Evolutionary conservation across 805 yeast species (phyloP), one percentile per base, ranked within the genome.

Genomic region (Kurtzmaniella fragi): DNA sequence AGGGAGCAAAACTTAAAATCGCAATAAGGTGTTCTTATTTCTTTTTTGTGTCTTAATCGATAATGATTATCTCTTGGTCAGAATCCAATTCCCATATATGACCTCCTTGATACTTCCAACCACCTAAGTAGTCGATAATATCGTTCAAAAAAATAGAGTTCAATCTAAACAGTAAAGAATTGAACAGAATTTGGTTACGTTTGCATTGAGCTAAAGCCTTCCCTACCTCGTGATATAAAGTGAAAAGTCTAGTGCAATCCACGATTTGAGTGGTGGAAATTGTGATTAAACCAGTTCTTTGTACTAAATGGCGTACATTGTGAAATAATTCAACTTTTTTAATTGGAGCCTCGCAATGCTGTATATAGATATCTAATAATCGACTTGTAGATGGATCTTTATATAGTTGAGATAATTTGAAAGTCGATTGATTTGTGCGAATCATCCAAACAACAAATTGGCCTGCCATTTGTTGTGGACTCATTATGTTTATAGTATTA

Each of bases 261-360:
- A 61, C 59, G 3, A 38, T 45, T 44, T 58, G 62, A 4, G 47
- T 36, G 25, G 44, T 57, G 2, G 59, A 48, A 3, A 54, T 57
- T 7, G 36, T 35, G n/a, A 62, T 57, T 3, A 62, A 43, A 7
- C 50, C 49, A 17, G 41, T 42, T 11, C 45, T 38, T 28, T 59
- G 67, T 15, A 61, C 34, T 25, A 42, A 33, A 35, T 60, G 64
- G 34, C 66, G 43, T 17, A 56, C 50, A 16, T 46, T 34, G 35
- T 61, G 65, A 30, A 62, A 61, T 4, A 54, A 36, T 12, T 45
- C 42, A 23, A 33, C 12, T 16, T 41, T 44, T 16, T 45, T 42
- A 6, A 37, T 26, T 25, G 40, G 34, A 3, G 25, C n/a, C 16
- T 35, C 35, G 9, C 40, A 28, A 11, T 40, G 13, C 6, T 30